These are phyloP conservation scores for Babesia microti DNA, from an alignment of 169 alveolate species.

Conservation along the genomic window DNA sequence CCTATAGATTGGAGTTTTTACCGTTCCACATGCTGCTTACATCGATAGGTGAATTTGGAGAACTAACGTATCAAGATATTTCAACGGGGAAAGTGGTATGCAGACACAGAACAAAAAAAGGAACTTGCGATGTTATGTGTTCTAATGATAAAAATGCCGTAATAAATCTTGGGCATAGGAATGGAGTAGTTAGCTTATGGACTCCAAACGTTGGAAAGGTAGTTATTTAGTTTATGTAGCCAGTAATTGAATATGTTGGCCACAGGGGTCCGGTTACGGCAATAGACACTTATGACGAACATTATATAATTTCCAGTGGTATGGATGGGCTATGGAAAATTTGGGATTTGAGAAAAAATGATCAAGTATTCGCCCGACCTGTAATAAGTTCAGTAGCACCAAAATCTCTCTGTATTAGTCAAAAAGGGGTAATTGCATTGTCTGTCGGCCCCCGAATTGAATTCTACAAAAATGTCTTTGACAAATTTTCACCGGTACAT, in stretches of 20 bases:
- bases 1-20: constrained; percentile 77
- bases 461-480: constrained; percentile 14
- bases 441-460: constrained; percentile 40
- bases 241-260: constrained; percentile 39
- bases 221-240: constrained; percentile 6
- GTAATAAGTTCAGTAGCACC: constrained; percentile 34
- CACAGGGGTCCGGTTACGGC: constrained; percentile 55
- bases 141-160: constrained; percentile 81
- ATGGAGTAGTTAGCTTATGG: constrained; percentile 87
- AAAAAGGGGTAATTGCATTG: constrained; percentile 33
- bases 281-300: constrained; percentile 31
- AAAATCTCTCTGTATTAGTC: constrained; percentile 22
- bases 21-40: constrained; percentile 84
- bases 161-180: constrained; percentile 79
- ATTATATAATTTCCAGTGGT: constrained; percentile 51
- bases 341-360: constrained; percentile 85
- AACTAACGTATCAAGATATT: constrained; percentile 81
- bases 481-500: constrained; percentile 12
- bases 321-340: constrained; percentile 74
- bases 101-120: constrained; percentile 76
- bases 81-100: constrained; percentile 85
- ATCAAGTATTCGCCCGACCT: constrained; percentile 13
- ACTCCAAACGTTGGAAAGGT: constrained; percentile 80
- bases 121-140: constrained; percentile 77
- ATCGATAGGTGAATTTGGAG: constrained; percentile 83